Evolutionary conservation across 331 rosid species (phyloP).

Genomic region (Spiraea crenata): DNA sequence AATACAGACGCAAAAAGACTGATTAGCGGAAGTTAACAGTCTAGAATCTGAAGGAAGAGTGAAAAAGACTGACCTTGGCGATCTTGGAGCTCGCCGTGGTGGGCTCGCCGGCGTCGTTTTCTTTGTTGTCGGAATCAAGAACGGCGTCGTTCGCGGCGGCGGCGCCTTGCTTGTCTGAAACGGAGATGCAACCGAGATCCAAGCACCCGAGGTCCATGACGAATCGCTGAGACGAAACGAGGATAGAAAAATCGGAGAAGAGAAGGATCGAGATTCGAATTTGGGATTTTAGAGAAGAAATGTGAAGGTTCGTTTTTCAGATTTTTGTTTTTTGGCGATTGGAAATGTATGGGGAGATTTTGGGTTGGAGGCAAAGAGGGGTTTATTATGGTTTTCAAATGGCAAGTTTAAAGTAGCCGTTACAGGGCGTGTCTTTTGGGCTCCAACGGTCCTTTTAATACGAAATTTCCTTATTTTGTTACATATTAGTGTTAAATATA

Average conservation of each 20-base stretch:
- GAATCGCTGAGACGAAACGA: not conserved
- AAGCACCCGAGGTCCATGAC: constrained; percentile 47
- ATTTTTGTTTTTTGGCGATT: not conserved
- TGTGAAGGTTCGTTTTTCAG: not conserved
- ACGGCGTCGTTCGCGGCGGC: not conserved
- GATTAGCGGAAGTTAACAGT: constrained; percentile 14
- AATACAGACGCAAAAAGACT: not conserved
- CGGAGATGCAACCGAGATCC: constrained; percentile 39
- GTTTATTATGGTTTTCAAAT: not conserved
- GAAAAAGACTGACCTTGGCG: constrained; percentile 29
- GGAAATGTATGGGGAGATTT: not conserved
- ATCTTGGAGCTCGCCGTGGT: constrained; percentile 33
- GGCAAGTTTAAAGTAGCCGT: constrained; percentile 52
- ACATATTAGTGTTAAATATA: too few relatives aligned
- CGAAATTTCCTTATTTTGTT: not conserved
- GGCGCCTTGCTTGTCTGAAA: constrained; percentile 16
- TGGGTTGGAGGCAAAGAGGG: not conserved
- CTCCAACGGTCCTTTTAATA: constrained; percentile 41
- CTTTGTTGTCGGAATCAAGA: constrained; percentile 22
- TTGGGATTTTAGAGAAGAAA: constrained; percentile 8
- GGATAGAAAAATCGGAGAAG: too few relatives aligned
- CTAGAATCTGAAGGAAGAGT: not conserved
- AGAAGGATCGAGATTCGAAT: constrained; percentile 7
- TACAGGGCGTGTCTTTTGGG: not conserved
- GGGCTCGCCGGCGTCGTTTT: constrained; percentile 19